Percentiles rank a stretch among this genome's conserved stretches.
These are phyloP conservation scores for Pisolithus thermaeus DNA, from an alignment of 1,284 basidiomycete species.

Conservation along the genomic window DNA sequence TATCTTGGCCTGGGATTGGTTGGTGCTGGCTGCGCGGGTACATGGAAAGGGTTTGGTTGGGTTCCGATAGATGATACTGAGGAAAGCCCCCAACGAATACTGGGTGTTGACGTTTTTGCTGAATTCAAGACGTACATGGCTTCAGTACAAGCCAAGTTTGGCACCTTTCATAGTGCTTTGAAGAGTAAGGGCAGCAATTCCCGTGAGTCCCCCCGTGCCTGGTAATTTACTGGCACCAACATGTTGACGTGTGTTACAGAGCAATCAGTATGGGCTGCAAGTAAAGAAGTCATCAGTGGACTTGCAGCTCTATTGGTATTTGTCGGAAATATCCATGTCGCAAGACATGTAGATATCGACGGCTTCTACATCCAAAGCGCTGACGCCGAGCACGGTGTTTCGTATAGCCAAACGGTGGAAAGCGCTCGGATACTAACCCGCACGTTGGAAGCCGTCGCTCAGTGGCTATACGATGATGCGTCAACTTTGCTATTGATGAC, in stretches of 20 bases:
- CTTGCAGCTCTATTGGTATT: constrained; percentile 52
- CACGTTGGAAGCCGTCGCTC: constrained; percentile 58
- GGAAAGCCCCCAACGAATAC: constrained; percentile 42
- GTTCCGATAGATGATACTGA: constrained; percentile 47
- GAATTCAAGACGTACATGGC: constrained; percentile 46
- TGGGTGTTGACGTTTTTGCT: constrained; percentile 47
- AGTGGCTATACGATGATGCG: constrained; percentile 68
- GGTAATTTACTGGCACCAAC: constrained; percentile 8
- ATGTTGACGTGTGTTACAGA: constrained; percentile 15
- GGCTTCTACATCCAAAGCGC: constrained; percentile 51
- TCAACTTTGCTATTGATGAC: constrained; percentile 49
- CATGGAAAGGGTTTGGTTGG: constrained; percentile 80
- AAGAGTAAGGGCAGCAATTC: constrained; percentile 33
- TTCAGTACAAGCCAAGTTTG: constrained; percentile 45
- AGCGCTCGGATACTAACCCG: constrained; percentile 62
- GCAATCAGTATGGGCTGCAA: constrained; percentile 25
- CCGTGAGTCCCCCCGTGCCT: constrained; percentile 31
- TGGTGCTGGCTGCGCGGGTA: constrained; percentile 61
- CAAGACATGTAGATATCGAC: constrained; percentile 72
- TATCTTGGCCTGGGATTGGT: constrained; percentile 69
- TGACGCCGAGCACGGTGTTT: constrained; percentile 34
- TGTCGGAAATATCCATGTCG: constrained; percentile 66
- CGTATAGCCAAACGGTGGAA: constrained; percentile 59
- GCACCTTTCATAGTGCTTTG: constrained; percentile 34
- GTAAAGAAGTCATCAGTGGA: constrained; percentile 48